Evolutionary conservation across 78 protist genomes (phyloP).

Genomic region (Dictyostelium intermedium): DNA sequence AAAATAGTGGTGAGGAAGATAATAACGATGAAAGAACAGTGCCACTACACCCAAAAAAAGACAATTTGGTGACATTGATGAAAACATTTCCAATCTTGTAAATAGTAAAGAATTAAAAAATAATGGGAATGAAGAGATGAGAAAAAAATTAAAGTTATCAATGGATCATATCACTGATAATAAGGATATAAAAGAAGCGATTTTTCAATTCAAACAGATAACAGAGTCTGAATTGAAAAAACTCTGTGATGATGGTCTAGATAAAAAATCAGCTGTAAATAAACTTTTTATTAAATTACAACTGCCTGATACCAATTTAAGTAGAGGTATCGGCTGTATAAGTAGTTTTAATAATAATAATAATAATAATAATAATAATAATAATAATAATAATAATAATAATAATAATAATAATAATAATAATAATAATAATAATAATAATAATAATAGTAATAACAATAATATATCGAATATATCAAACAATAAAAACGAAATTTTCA

Average conservation of each 20-base stretch:
- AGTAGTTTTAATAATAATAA: neutral
- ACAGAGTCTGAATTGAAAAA: conserved; percentile 12
- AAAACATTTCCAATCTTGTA: neutral
- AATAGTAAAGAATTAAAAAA: neutral
- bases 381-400: conserved; percentile 3
- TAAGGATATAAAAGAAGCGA: conserved; percentile 12
- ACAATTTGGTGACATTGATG: neutral
- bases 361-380: neutral
- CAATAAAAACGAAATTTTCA: neutral
- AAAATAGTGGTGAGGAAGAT: neutral
- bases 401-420: neutral
- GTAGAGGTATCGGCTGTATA: neutral
- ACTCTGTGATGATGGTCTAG: neutral
- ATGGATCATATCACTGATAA: neutral
- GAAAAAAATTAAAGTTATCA: neutral
- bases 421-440: neutral
- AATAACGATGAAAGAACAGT: neutral
- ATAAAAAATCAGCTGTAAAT: conserved; percentile 31
- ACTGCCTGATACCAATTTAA: neutral
- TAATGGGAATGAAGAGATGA: neutral
- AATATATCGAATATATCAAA: neutral
- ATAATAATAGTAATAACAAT: neutral
- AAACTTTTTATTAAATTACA: conserved; percentile 28
- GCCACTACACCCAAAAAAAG: neutral
- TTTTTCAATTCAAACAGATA: conserved; percentile 14